Evolutionary conservation across 257 asterid genomes (phyloP), one percentile per base, ranked within the genome.

Genomic region (Lithospermum erythrorhizon): DNA sequence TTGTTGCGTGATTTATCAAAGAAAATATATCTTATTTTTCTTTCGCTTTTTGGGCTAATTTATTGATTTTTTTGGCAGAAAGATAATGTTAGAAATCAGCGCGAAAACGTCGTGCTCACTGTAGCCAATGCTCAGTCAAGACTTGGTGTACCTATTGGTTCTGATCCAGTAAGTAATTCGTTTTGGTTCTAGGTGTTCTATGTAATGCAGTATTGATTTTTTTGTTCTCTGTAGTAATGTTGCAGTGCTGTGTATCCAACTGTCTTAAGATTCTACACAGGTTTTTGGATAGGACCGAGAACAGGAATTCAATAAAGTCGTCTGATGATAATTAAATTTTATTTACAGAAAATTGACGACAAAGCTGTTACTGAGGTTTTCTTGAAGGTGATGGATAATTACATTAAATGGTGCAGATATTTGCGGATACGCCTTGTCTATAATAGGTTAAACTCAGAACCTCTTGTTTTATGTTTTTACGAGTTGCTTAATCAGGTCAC

Each of bases 321-420:
- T 41, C 49, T 41, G 49, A 41, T 41, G 49, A 13, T 41, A 14
- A 1, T 13, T 8, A 55, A 29, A 27, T 47, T 32, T 21, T 54
- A 19, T 60, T 57, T 53, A 25, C 90, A 91, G 98, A 91, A 86
- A 83, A 78, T 88, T 60, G 98, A 88, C 58, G 98, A 91, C 74
- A 86, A 75, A 65, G 95, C 94, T 75, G 71, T 88, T 62, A 83
- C 86, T 57, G 95, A 82, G 73, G 98, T 88, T 61, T 91, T 91
- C 72, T 71, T 84, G 76, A 91, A 91, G 85, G 95, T 86, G 78
- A 81, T 91, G 68, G 98, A 91, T 73, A 91, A 91, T 79, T 91
- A 91, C 83, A 88, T 86, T 70, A 91, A 84, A 73, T 91, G 98
- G 98, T 91, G 98, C 76, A 84, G 74, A 84, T 91, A 91, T 72